Evolutionary conservation across 345 rosid species (phyloP).

Genomic region (Salix caprea): DNA sequence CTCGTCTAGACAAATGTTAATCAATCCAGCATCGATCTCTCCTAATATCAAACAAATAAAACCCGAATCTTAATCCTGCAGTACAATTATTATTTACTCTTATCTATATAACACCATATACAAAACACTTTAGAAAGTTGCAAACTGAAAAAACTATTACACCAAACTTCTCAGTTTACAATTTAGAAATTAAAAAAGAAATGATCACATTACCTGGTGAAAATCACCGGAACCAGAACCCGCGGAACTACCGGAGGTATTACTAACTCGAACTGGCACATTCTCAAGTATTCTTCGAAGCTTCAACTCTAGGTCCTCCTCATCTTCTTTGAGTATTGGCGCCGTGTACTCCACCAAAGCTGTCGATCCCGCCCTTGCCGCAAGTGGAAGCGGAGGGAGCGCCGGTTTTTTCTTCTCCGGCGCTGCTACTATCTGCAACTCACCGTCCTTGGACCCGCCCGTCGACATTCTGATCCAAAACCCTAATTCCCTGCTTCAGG

Average conservation of each 20-base stretch:
- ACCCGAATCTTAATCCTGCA: background rate
- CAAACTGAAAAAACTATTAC: background rate
- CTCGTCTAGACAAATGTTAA: background rate
- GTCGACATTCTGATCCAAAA: constrained; percentile 47
- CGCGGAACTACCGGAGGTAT: constrained; percentile 95
- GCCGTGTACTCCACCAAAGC: constrained; percentile 72
- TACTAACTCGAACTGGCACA: constrained; percentile 91
- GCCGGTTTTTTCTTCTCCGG: constrained; percentile 40
- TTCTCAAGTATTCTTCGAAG: constrained; percentile 88
- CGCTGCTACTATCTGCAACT: constrained; percentile 46
- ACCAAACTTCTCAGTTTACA: background rate
- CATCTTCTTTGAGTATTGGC: constrained; percentile 74
- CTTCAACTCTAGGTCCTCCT: constrained; percentile 86
- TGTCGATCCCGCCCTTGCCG: constrained; percentile 32
- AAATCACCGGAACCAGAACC: constrained; percentile 97
- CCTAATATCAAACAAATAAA: background rate
- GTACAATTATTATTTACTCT: background rate
- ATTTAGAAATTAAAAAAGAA: background rate
- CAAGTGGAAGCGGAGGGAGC: constrained; percentile 34
- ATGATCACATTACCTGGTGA: constrained; percentile 59
- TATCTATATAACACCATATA: background rate
- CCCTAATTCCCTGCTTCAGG: constrained; percentile 18
- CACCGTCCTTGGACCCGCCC: constrained; percentile 42
- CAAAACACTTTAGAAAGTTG: background rate
- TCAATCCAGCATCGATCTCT: background rate